Evolutionary conservation across 2,329 filamentous ascomycete genomes (phyloP).

Genomic region (Clarireedia sp.): DNA sequence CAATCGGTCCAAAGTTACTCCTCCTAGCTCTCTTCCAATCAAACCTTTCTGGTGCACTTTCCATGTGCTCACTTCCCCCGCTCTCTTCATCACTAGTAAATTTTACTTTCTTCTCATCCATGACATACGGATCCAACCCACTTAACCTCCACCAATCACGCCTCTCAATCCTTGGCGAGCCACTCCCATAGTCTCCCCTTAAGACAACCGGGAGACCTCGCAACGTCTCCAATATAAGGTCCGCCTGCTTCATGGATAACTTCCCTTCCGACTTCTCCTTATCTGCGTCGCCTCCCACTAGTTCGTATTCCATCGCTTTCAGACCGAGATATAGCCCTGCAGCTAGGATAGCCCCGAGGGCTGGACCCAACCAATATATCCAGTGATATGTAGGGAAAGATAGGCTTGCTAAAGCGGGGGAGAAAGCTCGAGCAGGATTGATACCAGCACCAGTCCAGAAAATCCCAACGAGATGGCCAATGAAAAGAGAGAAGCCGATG

Average conservation of each 20-base stretch:
- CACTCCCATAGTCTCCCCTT: background rate
- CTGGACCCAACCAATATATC: conserved; percentile 32
- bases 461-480: conserved; percentile 32
- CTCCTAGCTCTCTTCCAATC: background rate
- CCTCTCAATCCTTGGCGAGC: background rate
- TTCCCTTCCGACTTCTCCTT: background rate
- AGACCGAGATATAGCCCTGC: background rate
- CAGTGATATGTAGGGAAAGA: conserved; percentile 37
- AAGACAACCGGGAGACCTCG: background rate
- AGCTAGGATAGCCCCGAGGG: background rate
- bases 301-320: conserved; percentile 7
- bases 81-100: background rate
- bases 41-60: background rate
- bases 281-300: conserved; percentile 7
- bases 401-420: conserved; percentile 35
- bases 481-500: conserved; percentile 40
- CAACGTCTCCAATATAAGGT: conserved; percentile 5
- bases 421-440: conserved; percentile 39
- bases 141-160: conserved; percentile 2
- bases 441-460: conserved; percentile 40
- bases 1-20: background rate
- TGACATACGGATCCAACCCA: background rate
- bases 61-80: background rate
- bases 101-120: background rate
- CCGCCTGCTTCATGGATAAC: background rate